Evolutionary conservation across 306 rosid genomes (phyloP), one percentile per base, ranked within the genome.

Genomic region (Trifolium dubium): DNA sequence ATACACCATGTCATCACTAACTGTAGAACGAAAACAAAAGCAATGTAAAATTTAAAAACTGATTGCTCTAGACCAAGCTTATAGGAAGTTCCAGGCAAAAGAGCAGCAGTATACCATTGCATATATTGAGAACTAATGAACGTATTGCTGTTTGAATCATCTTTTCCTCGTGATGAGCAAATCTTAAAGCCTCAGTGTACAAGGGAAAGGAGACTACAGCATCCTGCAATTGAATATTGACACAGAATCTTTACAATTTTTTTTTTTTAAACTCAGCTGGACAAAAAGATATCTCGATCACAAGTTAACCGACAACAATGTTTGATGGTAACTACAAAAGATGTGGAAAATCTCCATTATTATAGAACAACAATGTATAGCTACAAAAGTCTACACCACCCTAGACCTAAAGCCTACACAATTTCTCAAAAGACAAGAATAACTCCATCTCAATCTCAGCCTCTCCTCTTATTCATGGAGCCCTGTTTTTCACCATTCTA

Each of bases 91-190:
- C 50, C 67, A 31, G 66, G 62, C 39, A 46, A 74, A 35, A 73
- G 64, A 67, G 68, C 13, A 75, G 35, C 68, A 66, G 54, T 28
- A 55, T 88, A 88, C 98, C 94, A 30, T 79, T 77, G 84, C 88
- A 92, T 75, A 87, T 83, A 41, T 81, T 88, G 69, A 92, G 96
- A 71, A 86, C 79, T 80, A 92, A 65, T 40, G 89, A 86, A 74
- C 94, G 94, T 41, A 87, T 71, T 13, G 94, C 96, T 55, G 89
- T 88, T 71, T 81, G 92, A 69, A 89, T 88, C 94, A 92, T 92
- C 80, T 85, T 88, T 77, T 92, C 98, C 69, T 85, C 89, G 2
- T 90, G 89, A 58, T 70, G 77, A 62, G 98, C 88, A 81, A 92
- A 92, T 77, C 85, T 88, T 61, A 90, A 86, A 79, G 96, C 98